Conservation (phyloP, 140 eudicot species). For the Flaveria floridana region DNA sequence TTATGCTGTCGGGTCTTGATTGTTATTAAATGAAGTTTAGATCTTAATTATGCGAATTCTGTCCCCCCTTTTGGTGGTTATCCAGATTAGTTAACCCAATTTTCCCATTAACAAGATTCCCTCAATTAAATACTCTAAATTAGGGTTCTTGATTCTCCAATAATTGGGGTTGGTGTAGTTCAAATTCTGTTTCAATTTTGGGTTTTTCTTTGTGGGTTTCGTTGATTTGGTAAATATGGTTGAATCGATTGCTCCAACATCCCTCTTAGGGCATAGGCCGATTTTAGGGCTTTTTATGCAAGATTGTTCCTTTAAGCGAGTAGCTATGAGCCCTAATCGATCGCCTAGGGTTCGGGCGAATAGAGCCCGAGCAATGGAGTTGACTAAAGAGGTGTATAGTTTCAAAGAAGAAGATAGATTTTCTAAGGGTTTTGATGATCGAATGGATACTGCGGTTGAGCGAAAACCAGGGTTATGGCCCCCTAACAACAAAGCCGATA, state of each 20-base stretch:
- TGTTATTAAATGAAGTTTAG: conserved; percentile 42
- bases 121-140: conserved; percentile 16
- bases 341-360: conserved; percentile 35
- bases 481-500: conserved; percentile 80
- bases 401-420: conserved; percentile 43
- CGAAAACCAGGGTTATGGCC: conserved; percentile 69
- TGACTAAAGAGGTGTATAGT: conserved; percentile 65
- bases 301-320: conserved; percentile 35
- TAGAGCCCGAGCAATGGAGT: conserved; percentile 70
- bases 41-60: conserved; percentile 33
- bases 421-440: conserved; percentile 33
- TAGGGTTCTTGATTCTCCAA: conserved; percentile 28
- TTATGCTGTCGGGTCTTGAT: conserved; percentile 23
- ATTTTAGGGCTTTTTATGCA: conserved; percentile 38
- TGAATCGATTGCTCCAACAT: conserved; percentile 62
- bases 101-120: conserved; percentile 32
- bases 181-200: not conserved
- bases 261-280: conserved; percentile 58
- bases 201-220: conserved; percentile 7
- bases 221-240: conserved; percentile 48
- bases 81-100: conserved; percentile 28
- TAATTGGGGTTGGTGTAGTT: not conserved
- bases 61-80: conserved; percentile 22
- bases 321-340: conserved; percentile 24
- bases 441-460: conserved; percentile 41